phyloP scores from a whole-genome alignment of 345 rosid genomes.

The Streptanthus diversifolius region DNA sequence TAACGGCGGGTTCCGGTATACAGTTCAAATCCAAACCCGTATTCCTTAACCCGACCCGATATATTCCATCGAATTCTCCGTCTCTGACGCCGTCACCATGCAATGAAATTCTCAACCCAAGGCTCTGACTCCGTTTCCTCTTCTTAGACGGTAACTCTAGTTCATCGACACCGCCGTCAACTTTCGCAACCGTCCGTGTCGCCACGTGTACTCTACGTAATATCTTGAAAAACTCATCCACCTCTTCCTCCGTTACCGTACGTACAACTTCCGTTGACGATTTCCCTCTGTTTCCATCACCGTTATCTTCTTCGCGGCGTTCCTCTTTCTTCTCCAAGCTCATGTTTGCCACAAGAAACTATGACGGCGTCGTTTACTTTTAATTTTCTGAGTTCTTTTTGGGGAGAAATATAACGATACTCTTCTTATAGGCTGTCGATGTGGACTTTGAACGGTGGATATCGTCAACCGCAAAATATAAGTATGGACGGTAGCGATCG shows the following conservation, averaged over 20 bases:
- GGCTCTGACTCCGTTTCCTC: conserved; percentile 35
- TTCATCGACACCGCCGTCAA: conserved; percentile 12
- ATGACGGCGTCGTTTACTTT: conserved; percentile 1
- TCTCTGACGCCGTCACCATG: conserved; percentile 22
- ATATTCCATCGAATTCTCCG: conserved; percentile 11
- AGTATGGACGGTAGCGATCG: conserved; percentile 14
- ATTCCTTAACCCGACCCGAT: conserved; percentile 29
- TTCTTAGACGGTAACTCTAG: conserved; percentile 30
- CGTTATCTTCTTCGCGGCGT: conserved; percentile 5
- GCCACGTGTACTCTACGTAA: conserved; percentile 38
- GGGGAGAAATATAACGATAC: not conserved
- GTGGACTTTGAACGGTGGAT: not conserved
- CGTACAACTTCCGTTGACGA: not conserved
- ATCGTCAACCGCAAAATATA: not conserved
- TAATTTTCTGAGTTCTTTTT: not conserved
- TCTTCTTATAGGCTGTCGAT: conserved; percentile 21
- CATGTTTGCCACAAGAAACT: conserved; percentile 13
- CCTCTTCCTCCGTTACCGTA: conserved; percentile 41
- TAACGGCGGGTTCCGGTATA: conserved; percentile 29
- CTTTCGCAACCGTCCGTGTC: conserved; percentile 6
- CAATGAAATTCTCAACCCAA: not conserved
- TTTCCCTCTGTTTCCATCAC: not conserved
- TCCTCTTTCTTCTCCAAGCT: conserved; percentile 7
- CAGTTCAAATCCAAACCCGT: conserved; percentile 34
- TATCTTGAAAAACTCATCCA: conserved; percentile 37